Conservation (phyloP, 2,329 filamentous ascomycete genomes). For the Fusarium piperis region DNA sequence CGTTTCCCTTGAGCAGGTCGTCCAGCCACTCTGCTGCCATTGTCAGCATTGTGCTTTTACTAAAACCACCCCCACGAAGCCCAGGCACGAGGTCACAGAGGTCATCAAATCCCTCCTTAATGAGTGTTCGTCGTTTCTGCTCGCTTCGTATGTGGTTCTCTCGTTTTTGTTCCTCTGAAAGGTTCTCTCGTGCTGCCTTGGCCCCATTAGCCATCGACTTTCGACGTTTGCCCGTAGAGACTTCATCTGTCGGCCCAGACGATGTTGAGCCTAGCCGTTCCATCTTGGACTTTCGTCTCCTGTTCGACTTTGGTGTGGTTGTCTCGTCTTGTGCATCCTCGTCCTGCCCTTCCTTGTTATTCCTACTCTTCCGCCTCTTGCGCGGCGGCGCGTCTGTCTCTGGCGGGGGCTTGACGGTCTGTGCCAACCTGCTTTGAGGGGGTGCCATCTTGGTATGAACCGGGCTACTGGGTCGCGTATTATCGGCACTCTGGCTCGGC, state of each 20-base stretch:
- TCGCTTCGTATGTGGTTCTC: conserved; percentile 89
- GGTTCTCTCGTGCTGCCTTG: conserved; percentile 72
- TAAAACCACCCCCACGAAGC: conserved; percentile 77
- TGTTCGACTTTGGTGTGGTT: conserved; percentile 46
- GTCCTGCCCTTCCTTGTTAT: conserved; percentile 53
- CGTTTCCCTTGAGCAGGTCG: conserved; percentile 75
- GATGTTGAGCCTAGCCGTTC: conserved; percentile 46
- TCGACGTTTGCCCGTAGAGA: conserved; percentile 57
- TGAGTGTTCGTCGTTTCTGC: conserved; percentile 84
- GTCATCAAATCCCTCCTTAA: conserved; percentile 84
- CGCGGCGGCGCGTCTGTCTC: conserved; percentile 54
- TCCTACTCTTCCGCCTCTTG: conserved; percentile 66
- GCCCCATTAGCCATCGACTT: conserved; percentile 56
- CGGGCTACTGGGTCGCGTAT: conserved; percentile 69
- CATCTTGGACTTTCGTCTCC: conserved; percentile 60
- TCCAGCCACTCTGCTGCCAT: conserved; percentile 84
- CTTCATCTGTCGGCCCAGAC: conserved; percentile 48
- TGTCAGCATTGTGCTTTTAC: conserved; percentile 82
- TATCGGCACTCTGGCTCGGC: conserved; percentile 65
- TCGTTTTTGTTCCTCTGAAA: conserved; percentile 82
- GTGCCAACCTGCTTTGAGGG: conserved; percentile 28
- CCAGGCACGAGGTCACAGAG: conserved; percentile 81
- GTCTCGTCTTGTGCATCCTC: conserved; percentile 54
- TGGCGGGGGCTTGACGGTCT: conserved; percentile 46
- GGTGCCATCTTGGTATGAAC: conserved; percentile 28